phyloP scores from a whole-genome alignment of 2,329 filamentous ascomycete species.

The Thelonectria blattea region DNA sequence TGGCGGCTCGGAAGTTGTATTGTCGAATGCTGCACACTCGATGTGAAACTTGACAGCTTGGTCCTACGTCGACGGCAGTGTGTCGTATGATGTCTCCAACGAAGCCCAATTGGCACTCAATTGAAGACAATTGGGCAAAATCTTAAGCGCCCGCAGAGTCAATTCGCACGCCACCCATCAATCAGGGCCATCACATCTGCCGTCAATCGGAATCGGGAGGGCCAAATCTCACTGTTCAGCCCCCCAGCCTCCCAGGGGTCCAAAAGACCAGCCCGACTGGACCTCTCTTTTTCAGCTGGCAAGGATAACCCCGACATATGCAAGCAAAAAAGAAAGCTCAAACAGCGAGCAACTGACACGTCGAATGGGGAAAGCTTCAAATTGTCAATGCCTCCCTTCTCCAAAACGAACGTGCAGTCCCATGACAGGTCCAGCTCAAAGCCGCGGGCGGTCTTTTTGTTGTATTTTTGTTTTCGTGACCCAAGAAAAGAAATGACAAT shows the following conservation, averaged over 20 bases:
- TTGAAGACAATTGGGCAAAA: neutral
- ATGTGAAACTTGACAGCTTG: neutral
- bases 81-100: neutral
- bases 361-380: neutral
- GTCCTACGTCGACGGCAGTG: no score
- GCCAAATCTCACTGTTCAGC: neutral
- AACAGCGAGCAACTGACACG: neutral
- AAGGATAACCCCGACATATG: slow-evolving; percentile 6
- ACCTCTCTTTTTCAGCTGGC: slow-evolving; percentile 1
- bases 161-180: neutral
- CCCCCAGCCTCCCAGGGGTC: neutral
- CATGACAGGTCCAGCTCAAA: neutral
- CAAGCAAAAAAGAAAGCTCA: neutral
- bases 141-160: neutral
- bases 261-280: no score
- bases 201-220: neutral
- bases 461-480: no score
- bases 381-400: neutral
- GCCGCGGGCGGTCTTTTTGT: neutral
- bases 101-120: neutral
- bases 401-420: neutral
- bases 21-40: neutral
- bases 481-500: neutral
- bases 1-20: neutral
- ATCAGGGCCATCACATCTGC: no score